Evolutionary conservation across 805 yeast genomes (phyloP).

Genomic region (Monosporozyma yasuniensis): DNA sequence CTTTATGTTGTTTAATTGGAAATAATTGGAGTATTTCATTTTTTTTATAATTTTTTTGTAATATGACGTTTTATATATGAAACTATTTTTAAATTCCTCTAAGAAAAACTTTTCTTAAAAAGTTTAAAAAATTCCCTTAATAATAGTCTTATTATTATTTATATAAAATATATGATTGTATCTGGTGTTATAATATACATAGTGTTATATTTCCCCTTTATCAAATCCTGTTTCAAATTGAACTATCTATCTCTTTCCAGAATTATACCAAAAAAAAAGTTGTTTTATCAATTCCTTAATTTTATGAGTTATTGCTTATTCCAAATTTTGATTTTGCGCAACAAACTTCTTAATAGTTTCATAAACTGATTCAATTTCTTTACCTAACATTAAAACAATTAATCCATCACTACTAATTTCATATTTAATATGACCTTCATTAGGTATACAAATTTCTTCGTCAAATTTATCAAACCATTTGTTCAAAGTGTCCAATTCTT

Average conservation of each 20-base stretch:
- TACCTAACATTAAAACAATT: slow-evolving; percentile 26
- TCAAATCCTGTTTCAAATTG: background rate
- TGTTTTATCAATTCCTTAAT: background rate
- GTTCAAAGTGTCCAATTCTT: slow-evolving; percentile 27
- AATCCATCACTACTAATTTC: slow-evolving; percentile 33
- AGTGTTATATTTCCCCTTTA: background rate
- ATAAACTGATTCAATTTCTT: slow-evolving; percentile 22
- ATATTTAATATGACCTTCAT: slow-evolving; percentile 32
- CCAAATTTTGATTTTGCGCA: slow-evolving; percentile 7
- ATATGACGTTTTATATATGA: too few species aligned
- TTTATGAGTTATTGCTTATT: background rate
- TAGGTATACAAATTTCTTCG: slow-evolving; percentile 30
- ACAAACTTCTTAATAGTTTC: slow-evolving; percentile 24
- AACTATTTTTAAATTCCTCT: too few species aligned
- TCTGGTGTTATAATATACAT: background rate
- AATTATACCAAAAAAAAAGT: background rate
- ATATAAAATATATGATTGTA: background rate
- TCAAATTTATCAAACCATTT: slow-evolving; percentile 32
- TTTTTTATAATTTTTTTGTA: too few species aligned
- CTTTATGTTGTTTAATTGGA: too few species aligned
- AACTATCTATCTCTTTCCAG: background rate
- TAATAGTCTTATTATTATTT: background rate
- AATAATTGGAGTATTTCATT: too few species aligned
- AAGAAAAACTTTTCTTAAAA: too few species aligned
- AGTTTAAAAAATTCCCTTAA: background rate